Evolutionary conservation across 352 stramenopile genomes (phyloP), one percentile per base, ranked within the genome.

Genomic region (Globisporangium rhizosaccharum): DNA sequence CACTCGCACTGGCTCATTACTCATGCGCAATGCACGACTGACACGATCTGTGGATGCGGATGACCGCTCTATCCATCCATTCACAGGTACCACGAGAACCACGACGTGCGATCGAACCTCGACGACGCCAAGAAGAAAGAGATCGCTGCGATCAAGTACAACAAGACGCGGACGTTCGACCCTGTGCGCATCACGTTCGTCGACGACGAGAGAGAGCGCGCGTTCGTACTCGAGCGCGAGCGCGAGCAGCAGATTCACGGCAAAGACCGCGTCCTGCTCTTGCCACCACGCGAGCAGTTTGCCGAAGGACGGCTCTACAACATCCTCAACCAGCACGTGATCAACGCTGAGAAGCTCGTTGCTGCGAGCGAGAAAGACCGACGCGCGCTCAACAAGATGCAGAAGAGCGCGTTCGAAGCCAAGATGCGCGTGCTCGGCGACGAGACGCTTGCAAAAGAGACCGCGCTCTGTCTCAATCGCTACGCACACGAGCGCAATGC

Each of bases 241-340:
- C 59, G 62, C 1, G 62, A 87, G 36, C 66, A 87, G 26, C 48
- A 70, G n/a, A 48, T 68, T 9, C 80, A 90, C 50, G 84, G 84
- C 3, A 65, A 76, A 56, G 75, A 88, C 53, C 71, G 73, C 3
- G 66, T 78, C 0, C 45, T 73, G 7, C 54, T 67, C n/a, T 65
- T 94, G 17, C 82, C 82, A 14, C 76, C 82, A 1, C 69, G 73
- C 4, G 71, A 87, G 39, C 82, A 87, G 37, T 88, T 85, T 26
- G 80, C 72, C 0, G 85, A 89, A 41, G 79, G 81, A 10, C 67
- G 72, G n/a, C 52, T 87, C 20, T 92, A 90, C 68, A 86, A 94
- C 36, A 90, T 94, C 37, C 56, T 94, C 30, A 90, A 84, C 45
- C 82, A 92, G 50, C 56, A 58, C 7, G 65, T 90, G 33, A 70